Percentiles rank a stretch among this genome's conserved stretches.
Conservation (phyloP, 208 protist genomes). For the Leishmania amazonensis region DNA sequence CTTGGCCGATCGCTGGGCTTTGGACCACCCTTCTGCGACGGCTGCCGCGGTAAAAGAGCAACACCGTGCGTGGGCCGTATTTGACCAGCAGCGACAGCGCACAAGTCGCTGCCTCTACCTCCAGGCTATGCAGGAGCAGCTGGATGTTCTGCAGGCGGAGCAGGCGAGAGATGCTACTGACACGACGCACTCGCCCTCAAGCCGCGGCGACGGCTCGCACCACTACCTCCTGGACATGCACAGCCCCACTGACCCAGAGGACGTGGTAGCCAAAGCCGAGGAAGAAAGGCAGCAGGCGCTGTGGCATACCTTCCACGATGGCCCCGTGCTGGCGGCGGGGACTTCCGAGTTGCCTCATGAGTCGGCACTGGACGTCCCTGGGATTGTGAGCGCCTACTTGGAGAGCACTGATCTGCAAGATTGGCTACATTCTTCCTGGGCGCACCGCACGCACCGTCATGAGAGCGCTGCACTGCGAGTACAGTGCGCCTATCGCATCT, state of each 20-base stretch:
- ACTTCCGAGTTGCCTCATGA: neutral
- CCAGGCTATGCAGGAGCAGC: slow-evolving; percentile 34
- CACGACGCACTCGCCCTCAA: neutral
- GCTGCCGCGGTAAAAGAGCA: slow-evolving; percentile 38
- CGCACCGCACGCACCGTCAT: slow-evolving; percentile 75
- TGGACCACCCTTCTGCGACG: slow-evolving; percentile 33
- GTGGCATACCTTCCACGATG: slow-evolving; percentile 39
- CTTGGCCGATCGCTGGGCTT: slow-evolving; percentile 39
- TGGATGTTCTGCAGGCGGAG: slow-evolving; percentile 27
- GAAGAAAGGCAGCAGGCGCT: slow-evolving; percentile 27
- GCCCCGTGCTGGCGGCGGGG: neutral
- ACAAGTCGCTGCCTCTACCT: slow-evolving; percentile 21
- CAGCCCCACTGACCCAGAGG: neutral
- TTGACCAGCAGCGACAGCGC: slow-evolving; percentile 33
- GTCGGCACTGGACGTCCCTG: slow-evolving; percentile 1
- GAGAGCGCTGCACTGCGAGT: slow-evolving; percentile 83
- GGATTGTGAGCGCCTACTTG: slow-evolving; percentile 52
- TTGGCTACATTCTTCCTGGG: slow-evolving; percentile 72
- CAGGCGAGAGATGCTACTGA: neutral
- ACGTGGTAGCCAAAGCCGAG: slow-evolving; percentile 10
- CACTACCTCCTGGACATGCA: neutral
- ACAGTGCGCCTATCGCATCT: slow-evolving; percentile 74
- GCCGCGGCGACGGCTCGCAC: neutral
- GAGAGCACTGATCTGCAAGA: slow-evolving; percentile 44
- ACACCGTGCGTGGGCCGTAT: slow-evolving; percentile 30